These are phyloP conservation scores for Areca catechu DNA, from an alignment of 176 grass and related monocot species.

Conservation along the genomic window DNA sequence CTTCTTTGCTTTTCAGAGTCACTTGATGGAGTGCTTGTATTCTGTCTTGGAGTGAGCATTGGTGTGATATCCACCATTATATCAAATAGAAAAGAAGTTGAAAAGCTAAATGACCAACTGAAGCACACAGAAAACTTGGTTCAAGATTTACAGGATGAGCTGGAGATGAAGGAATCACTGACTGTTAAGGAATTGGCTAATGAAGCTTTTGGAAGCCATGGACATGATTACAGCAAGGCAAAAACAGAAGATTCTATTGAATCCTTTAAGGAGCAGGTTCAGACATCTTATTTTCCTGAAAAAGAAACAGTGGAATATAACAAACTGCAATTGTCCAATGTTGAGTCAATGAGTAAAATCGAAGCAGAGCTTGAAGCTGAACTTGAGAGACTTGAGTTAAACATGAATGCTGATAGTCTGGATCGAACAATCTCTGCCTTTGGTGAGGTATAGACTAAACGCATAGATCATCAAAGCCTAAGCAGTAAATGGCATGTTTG, in stretches of 20 bases:
- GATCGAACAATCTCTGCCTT: constrained; percentile 40
- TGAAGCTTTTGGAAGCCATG: constrained; percentile 25
- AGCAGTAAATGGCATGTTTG: no score
- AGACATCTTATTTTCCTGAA: constrained; percentile 9
- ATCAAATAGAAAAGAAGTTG: constrained; percentile 66
- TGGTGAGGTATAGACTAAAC: constrained; percentile 37
- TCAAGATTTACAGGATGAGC: constrained; percentile 93
- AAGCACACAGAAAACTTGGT: constrained; percentile 71
- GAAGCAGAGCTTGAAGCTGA: constrained; percentile 92
- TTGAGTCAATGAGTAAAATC: constrained; percentile 78
- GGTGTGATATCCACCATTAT: constrained; percentile 58
- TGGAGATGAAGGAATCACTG: constrained; percentile 83
- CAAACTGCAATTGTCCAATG: constrained; percentile 14
- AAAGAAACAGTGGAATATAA: constrained; percentile 25
- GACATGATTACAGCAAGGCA: constrained; percentile 20
- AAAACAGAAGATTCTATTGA: not conserved
- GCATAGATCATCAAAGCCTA: not conserved
- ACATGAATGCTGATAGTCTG: constrained; percentile 37
- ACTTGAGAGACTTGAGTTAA: constrained; percentile 72
- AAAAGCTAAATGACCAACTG: constrained; percentile 50
- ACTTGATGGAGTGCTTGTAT: constrained; percentile 36
- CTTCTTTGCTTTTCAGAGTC: constrained; percentile 28
- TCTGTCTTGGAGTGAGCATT: constrained; percentile 54
- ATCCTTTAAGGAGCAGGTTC: not conserved
- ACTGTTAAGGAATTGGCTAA: constrained; percentile 63